phyloP scores from a whole-genome alignment of 257 asterid genomes.

The Nicotiana noctiflora region DNA sequence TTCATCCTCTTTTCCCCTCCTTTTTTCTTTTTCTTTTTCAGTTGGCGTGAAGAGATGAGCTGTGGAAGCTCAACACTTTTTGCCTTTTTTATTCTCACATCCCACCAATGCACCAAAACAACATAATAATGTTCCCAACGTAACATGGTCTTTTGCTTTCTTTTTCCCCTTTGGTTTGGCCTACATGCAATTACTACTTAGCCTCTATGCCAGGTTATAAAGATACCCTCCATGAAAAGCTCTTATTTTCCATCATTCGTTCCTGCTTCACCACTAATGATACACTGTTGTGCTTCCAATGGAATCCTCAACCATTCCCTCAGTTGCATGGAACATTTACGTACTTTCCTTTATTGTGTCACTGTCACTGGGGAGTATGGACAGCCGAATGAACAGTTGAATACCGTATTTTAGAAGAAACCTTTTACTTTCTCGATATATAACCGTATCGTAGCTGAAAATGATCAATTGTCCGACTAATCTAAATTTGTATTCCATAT shows the following conservation, averaged over 20 bases:
- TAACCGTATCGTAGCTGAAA: too few relatives aligned
- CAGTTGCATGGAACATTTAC: neutral
- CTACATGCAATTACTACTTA: conserved; percentile 7
- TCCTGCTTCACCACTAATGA: neutral
- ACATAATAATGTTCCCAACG: conserved; percentile 24
- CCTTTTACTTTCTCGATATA: too few relatives aligned
- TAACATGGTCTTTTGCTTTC: conserved; percentile 8
- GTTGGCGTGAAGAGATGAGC: conserved; percentile 15
- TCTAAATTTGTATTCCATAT: too few relatives aligned
- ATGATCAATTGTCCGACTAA: too few relatives aligned
- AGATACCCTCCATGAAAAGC: neutral
- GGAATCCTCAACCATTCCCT: neutral
- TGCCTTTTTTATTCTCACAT: conserved; percentile 10
- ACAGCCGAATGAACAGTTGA: neutral
- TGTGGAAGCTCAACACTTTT: conserved; percentile 7
- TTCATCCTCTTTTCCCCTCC: neutral
- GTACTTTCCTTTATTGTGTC: neutral
- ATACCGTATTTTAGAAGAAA: too few relatives aligned
- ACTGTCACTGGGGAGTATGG: neutral
- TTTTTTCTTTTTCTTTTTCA: neutral
- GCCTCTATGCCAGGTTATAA: conserved; percentile 28
- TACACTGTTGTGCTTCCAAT: neutral
- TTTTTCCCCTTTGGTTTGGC: neutral
- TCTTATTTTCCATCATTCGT: conserved; percentile 18
- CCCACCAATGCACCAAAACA: conserved; percentile 18